These are phyloP conservation scores for Stromatinia cepivora DNA, from an alignment of 2,329 filamentous ascomycete species.

Conservation along the genomic window DNA sequence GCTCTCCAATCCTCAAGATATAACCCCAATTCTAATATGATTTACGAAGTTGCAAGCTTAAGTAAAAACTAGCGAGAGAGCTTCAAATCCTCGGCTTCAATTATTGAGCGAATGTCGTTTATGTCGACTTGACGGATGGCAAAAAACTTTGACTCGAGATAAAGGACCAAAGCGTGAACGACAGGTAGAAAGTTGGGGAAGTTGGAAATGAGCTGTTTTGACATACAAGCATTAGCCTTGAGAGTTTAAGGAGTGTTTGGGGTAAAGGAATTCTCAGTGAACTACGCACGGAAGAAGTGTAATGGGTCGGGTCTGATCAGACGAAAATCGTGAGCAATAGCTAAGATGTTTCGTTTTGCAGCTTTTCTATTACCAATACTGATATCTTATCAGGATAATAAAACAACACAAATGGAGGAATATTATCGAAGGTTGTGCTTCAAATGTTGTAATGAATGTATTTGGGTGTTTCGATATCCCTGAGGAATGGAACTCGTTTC, in stretches of 20 bases:
- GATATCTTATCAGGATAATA: not conserved
- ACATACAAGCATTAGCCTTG: constrained; percentile 23
- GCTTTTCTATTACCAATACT: not conserved
- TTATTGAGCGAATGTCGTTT: not conserved
- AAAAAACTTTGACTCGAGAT: not conserved
- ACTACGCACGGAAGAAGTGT: constrained; percentile 22
- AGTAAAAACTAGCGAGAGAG: not conserved
- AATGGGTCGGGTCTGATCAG: constrained; percentile 11
- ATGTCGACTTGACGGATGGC: not conserved
- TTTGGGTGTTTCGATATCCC: constrained; percentile 18
- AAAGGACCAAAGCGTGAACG: not conserved
- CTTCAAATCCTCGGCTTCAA: not conserved
- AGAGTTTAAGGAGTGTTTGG: constrained; percentile 8
- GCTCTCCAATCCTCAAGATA: not conserved
- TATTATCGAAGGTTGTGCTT: constrained; percentile 12
- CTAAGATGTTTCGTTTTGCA: constrained; percentile 15
- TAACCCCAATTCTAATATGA: not conserved
- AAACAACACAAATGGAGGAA: not conserved
- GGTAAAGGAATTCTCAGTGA: constrained; percentile 11
- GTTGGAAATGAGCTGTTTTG: constrained; percentile 10
- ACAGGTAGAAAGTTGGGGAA: constrained; percentile 15
- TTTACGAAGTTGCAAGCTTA: not conserved
- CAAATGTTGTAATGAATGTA: constrained; percentile 7
- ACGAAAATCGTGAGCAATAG: constrained; percentile 13
- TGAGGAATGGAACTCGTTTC: constrained; percentile 17